These are phyloP conservation scores for Puccinellia tenuiflora DNA, from an alignment of 176 grass and related monocot species.

Conservation along the genomic window DNA sequence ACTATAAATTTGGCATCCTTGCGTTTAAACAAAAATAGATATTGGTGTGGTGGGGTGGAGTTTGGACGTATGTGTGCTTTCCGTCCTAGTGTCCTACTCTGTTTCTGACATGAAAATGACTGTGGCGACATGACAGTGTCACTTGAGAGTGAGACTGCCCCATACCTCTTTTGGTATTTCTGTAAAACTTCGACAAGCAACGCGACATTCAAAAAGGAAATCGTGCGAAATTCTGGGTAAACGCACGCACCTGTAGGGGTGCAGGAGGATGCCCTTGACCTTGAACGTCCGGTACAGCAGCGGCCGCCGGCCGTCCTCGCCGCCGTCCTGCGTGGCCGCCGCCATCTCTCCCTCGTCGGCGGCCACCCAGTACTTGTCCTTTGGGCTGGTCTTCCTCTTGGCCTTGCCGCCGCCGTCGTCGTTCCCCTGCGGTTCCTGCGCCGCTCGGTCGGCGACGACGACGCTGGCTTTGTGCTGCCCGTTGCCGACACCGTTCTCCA, in stretches of 20 bases:
- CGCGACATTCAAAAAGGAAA: background rate
- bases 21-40: too few species aligned
- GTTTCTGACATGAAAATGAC: too few species aligned
- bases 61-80: too few species aligned
- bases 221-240: background rate
- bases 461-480: background rate
- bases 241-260: conserved; percentile 24
- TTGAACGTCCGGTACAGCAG: conserved; percentile 44
- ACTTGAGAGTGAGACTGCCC: too few species aligned
- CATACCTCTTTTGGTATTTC: too few species aligned
- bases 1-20: too few species aligned
- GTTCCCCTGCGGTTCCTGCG: too few species aligned
- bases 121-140: too few species aligned
- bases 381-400: background rate
- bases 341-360: conserved; percentile 22
- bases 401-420: conserved; percentile 6
- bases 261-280: conserved; percentile 36
- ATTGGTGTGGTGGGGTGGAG: too few species aligned
- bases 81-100: too few species aligned
- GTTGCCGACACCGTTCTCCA: background rate
- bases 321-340: conserved; percentile 6
- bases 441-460: too few species aligned
- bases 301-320: conserved; percentile 39
- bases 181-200: background rate
- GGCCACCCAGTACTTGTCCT: conserved; percentile 42